These are phyloP conservation scores for Penicillium freii DNA, from an alignment of 2,329 filamentous ascomycete genomes.

Conservation along the genomic window DNA sequence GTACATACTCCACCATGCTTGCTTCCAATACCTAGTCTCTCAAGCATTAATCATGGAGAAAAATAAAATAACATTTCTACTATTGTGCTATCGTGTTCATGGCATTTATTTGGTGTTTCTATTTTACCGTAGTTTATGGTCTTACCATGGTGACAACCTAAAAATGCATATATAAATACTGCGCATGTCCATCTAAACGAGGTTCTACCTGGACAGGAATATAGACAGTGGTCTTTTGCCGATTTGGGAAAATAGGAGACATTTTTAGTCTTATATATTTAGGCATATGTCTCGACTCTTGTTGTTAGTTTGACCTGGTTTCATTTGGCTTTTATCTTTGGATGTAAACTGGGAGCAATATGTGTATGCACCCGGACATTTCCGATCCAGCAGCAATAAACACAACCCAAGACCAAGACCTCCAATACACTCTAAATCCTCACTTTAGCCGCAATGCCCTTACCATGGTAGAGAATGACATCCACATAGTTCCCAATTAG, in stretches of 20 bases:
- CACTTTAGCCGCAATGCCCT: constrained; percentile 68
- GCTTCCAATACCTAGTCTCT: background rate
- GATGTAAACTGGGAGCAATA: background rate
- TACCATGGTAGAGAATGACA: constrained; percentile 66
- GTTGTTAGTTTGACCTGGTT: background rate
- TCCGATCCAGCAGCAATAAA: background rate
- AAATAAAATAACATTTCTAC: background rate
- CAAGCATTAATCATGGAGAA: background rate
- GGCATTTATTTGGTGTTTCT: background rate
- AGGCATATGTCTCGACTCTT: background rate
- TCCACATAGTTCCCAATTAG: constrained; percentile 73
- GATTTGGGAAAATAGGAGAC: background rate
- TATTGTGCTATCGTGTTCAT: background rate
- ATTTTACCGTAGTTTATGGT: background rate
- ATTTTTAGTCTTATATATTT: background rate
- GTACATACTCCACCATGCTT: background rate
- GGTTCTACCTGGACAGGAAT: too few relatives aligned
- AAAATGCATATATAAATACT: background rate
- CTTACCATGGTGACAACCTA: background rate
- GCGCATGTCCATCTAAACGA: background rate
- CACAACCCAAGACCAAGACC: background rate
- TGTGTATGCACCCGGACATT: background rate
- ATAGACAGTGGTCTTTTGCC: too few relatives aligned
- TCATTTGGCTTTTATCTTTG: background rate
- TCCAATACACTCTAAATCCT: constrained; percentile 21